phyloP scores from a whole-genome alignment of 106 monocot species.

The Dactylorhiza incarnata region DNA sequence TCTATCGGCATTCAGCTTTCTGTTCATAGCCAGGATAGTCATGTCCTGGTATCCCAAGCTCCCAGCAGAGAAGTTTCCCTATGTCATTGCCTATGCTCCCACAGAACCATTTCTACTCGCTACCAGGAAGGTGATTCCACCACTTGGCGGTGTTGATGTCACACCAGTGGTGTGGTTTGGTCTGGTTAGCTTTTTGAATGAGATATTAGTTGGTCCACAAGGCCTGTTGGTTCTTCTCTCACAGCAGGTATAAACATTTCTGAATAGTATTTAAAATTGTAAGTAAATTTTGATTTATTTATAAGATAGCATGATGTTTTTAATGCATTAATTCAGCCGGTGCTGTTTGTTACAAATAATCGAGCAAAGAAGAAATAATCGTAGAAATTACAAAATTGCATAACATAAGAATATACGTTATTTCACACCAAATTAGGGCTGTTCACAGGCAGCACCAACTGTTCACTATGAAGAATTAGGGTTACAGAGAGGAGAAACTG shows the following conservation, averaged over 20 bases:
- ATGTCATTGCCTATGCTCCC: constrained; percentile 73
- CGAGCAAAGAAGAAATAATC: too few species aligned
- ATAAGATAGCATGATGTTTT: not conserved
- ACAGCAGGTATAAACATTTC: constrained; percentile 33
- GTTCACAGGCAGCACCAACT: too few species aligned
- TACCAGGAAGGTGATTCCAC: constrained; percentile 76
- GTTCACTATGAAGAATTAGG: too few species aligned
- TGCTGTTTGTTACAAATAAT: too few species aligned
- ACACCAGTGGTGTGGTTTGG: constrained; percentile 95
- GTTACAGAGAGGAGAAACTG: too few species aligned
- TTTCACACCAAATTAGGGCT: too few species aligned
- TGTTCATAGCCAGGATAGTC: constrained; percentile 70
- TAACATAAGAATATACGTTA: too few species aligned
- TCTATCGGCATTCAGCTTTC: constrained; percentile 65
- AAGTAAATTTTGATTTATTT: not conserved
- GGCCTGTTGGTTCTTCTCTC: constrained; percentile 76
- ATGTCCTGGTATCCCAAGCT: constrained; percentile 98
- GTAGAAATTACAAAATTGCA: too few species aligned
- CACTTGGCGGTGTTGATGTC: constrained; percentile 80
- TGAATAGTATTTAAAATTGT: not conserved
- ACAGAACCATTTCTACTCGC: constrained; percentile 61
- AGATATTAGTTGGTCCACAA: constrained; percentile 78
- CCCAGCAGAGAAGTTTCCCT: constrained; percentile 64
- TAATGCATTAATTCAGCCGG: too few species aligned
- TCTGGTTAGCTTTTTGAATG: constrained; percentile 72